Conservation (phyloP, 306 rosid genomes). For the Erythrophleum fordii region DNA sequence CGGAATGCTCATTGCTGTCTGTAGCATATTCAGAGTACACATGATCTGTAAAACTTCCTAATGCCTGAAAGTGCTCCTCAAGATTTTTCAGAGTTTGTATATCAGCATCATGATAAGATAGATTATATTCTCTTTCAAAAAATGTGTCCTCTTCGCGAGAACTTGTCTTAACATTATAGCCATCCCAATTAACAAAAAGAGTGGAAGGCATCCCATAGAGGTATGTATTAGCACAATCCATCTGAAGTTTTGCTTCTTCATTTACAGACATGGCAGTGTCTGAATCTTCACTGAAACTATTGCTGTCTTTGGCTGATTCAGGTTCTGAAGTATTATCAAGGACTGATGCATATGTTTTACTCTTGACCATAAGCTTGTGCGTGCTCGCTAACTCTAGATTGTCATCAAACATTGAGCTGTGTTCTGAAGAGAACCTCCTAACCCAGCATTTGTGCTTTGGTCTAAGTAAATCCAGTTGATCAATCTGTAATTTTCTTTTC, state of each 20-base stretch:
- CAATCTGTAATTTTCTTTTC: conserved; percentile 65
- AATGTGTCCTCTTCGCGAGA: conserved; percentile 31
- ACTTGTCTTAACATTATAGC: conserved; percentile 30
- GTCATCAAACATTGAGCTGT: conserved; percentile 29
- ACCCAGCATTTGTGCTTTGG: conserved; percentile 62
- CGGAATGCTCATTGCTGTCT: conserved; percentile 39
- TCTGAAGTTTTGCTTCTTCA: conserved; percentile 34
- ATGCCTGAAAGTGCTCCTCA: conserved; percentile 54
- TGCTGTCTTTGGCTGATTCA: conserved; percentile 60
- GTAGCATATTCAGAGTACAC: conserved; percentile 42
- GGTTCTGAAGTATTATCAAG: conserved; percentile 37
- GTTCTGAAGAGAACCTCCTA: conserved; percentile 37
- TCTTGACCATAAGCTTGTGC: conserved; percentile 6
- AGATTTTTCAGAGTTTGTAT: conserved; percentile 40
- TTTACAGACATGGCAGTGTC: conserved; percentile 52
- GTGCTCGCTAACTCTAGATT: conserved; percentile 38
- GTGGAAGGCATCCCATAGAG: neutral
- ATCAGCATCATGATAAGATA: conserved; percentile 24
- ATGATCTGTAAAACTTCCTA: conserved; percentile 39
- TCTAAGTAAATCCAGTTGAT: conserved; percentile 58
- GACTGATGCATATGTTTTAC: conserved; percentile 14
- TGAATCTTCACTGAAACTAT: conserved; percentile 49
- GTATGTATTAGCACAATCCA: conserved; percentile 25
- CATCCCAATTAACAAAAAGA: neutral
- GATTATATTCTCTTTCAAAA: conserved; percentile 23